Conservation (phyloP, 139 green algal genomes). For the Closterium sp. region DNA sequence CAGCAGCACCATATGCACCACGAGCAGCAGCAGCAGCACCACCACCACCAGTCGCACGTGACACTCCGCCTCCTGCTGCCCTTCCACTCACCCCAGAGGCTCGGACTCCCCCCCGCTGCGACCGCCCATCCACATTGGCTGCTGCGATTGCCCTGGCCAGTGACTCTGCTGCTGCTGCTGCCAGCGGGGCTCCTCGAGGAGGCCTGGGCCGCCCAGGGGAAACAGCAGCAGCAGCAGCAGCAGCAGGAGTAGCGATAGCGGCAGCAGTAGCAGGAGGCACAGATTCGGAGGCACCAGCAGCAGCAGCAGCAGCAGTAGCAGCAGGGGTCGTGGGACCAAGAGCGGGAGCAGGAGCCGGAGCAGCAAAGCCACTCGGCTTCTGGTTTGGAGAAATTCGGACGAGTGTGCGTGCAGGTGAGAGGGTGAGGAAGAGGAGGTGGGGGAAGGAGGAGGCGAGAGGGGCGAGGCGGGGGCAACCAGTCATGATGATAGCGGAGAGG, state of each 20-base stretch:
- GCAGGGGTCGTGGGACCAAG: not conserved
- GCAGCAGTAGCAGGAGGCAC: too few relatives aligned
- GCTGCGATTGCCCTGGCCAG: not conserved
- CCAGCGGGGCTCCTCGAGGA: not conserved
- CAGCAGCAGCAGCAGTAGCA: too few relatives aligned
- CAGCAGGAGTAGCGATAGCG: not conserved
- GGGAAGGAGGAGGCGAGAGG: not conserved
- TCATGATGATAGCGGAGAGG: not conserved
- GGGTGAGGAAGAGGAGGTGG: not conserved
- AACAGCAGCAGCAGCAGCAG: constrained; percentile 1
- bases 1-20: not conserved
- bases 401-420: not conserved
- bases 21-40: not conserved
- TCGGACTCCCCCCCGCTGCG: not conserved
- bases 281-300: not conserved
- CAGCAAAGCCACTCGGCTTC: not conserved
- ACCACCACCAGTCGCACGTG: not conserved
- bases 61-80: not conserved
- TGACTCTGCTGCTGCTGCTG: not conserved
- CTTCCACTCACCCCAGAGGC: not conserved
- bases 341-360: not conserved
- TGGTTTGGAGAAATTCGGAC: not conserved
- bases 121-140: not conserved
- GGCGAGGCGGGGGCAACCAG: not conserved
- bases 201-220: not conserved